Base-by-base conservation (phyloP, 129 eudicot species). In the Flaveria sonorensis region DNA sequence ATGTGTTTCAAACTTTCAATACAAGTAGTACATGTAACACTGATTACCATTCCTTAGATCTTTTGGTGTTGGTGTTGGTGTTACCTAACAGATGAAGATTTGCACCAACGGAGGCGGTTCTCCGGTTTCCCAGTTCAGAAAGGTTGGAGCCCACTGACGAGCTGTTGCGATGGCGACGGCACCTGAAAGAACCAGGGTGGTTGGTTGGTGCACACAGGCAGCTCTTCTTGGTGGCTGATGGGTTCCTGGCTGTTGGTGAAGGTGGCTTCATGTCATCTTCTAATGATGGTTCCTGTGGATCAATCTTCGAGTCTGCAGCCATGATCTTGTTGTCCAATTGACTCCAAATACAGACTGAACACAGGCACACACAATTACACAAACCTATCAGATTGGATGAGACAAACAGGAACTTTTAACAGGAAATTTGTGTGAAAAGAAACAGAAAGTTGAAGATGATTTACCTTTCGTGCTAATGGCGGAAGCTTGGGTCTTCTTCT, bases 171-270 rank as follows among this genome's bases (percentile, higher is more conserved):
- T 91, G 97, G 85, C 72, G 63, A 76, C 95, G 85, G 77, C 95
- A 91, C 82, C 97, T 74, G 86, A 91, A 91, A 40, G 97, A 91
- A 30, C 97, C 97, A 1, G 87, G 83, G 73, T 89, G 97, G 32
- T 77, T 83, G 50, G 97, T 91, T 47, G 97, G 97, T 6, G 97
- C 90, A 81, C 97, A 91, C n/a, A 91, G 45, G 72, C 97, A 89
- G 70, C 78, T 89, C 1, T 43, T 7, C 73, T 70, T 86, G 15
- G 28, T 64, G 64, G 88, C 65, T 26, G 84, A 20, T 24, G 87
- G 40, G 71, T 85, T 86, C 51, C 43, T 23, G 30, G 74, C 9
- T 18, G 53, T 23, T 11, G 88, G 86, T 19, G 92, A 76, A 46
- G 90, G 23, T n/a, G 91, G 84, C 57, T 79, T 63, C 10, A 28